Evolutionary conservation across 1,284 basidiomycete species (phyloP), one percentile per base, ranked within the genome.

Genomic region (Testicularia cyperi): DNA sequence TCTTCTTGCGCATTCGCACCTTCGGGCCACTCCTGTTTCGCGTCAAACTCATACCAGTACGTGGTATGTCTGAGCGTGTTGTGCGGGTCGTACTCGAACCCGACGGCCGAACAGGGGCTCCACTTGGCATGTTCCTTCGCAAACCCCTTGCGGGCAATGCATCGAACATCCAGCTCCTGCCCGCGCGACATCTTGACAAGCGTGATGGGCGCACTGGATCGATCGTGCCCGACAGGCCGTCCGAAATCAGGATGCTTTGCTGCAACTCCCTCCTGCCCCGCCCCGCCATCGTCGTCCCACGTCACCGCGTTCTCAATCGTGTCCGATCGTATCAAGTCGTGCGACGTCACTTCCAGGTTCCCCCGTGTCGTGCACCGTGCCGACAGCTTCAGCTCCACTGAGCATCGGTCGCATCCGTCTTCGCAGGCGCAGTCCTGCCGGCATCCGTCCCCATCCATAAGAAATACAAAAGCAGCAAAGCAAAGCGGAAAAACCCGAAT

Each of bases 71-170:
- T 84, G 23, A 99, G 81, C 76, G 90, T 90, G 81, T 99, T 99
- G 80, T 97, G 84, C 12, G 95, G 95, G 78, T 99, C 95, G 72
- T 99, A 99, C 79, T 99, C 95, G 69, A 95, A 98, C 2, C 87
- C 86, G 16, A 98, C 86, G 2, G 95, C 92, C 1, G 91, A 88
- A 47, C 92, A 88, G 12, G 95, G 94, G 0, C 91, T 95, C 92
- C 94, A 98, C 80, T 99, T 99, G 6, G 95, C 92, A 75, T 99
- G 95, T 75, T 97, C 92, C 80, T 98, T 96, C 7, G 92, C 92
- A 54, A 96, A 88, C 21, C 94, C 94, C 90, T 96, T 97, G 78
- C 92, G 91, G 3, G 92, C 95, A 44, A 89, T 85, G 77, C 94
- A 97, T 26, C 82, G 82, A 44, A 94, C 75, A 72, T 85, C 88